Base-by-base conservation (phyloP, 805 yeast genomes). In the Yamadazyma olivae region DNA sequence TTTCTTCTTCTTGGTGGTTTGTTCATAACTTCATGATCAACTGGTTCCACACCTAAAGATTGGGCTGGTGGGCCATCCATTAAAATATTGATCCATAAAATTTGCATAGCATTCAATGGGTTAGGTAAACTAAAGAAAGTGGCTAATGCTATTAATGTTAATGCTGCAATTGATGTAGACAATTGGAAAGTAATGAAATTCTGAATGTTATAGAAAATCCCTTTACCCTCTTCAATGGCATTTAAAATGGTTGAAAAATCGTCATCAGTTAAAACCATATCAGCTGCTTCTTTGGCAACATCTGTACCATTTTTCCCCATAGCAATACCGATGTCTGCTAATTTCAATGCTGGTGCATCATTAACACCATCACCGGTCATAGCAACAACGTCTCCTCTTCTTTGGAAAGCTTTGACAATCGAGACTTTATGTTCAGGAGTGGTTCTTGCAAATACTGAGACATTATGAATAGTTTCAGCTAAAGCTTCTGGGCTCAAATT, bases 41-140 rank as follows among this genome's bases (percentile, higher is more conserved):
- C 98, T 1, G 96, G 95, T 63, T 91, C 99, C 21, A 93, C 98
- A 40, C 99, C 99, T 29, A 91, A 69, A 0, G 95, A 85, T 65
- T 91, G 99, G 1, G 98, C 98, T 3, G 99, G 99, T 8, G 99
- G 99, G 1, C 99, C 99, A 65, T 91, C 99, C 99, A 91, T 91
- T 39, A 91, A 72, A 44, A 91, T 93, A 58, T 91, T 91, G 57
- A 91, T 91, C 97, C 98, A 91, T 51, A 91, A 69, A 50, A 91
- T 93, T 69, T 93, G 98, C 99, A 91, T 91, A 19, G 99, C 96
- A 56, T 91, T 91, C 50, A 91, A 73, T 8, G 99, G 99, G 50
- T 88, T 90, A 33, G 96, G 96, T 41, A 91, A 71, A 40, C 86
- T 86, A 54, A 90, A 81, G 38, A 90, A 64, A 1, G 98, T 91